Evolutionary conservation across 2,329 filamentous ascomycete species (phyloP).

Genomic region (Lecanicillium sp.): DNA sequence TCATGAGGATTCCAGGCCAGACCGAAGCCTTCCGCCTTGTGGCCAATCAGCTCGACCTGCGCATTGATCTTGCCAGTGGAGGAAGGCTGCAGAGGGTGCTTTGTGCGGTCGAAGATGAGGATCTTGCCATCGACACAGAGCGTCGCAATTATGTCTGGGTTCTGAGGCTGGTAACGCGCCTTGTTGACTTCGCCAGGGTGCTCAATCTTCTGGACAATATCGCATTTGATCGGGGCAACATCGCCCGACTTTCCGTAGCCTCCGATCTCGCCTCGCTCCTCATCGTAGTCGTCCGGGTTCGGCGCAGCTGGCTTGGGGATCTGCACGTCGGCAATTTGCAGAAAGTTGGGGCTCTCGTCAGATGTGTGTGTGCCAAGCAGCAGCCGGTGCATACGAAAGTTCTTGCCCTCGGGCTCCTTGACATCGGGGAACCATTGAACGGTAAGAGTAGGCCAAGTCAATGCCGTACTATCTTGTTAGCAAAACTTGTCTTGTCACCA

Average conservation of each 20-base stretch:
- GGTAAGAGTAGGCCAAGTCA: slow-evolving; percentile 96
- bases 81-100: slow-evolving; percentile 74
- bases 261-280: slow-evolving; percentile 86
- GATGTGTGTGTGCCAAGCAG: slow-evolving; percentile 94
- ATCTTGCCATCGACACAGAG: slow-evolving; percentile 83
- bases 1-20: slow-evolving; percentile 86
- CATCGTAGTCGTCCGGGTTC: slow-evolving; percentile 81
- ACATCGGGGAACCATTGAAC: slow-evolving; percentile 98
- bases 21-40: slow-evolving; percentile 85
- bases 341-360: slow-evolving; percentile 76
- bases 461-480: slow-evolving; percentile 58
- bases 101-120: slow-evolving; percentile 92
- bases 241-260: slow-evolving; percentile 76
- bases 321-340: slow-evolving; percentile 91
- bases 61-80: slow-evolving; percentile 60
- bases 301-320: slow-evolving; percentile 73
- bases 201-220: slow-evolving; percentile 91
- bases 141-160: slow-evolving; percentile 92
- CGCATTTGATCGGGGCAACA: slow-evolving; percentile 72
- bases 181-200: slow-evolving; percentile 98
- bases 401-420: slow-evolving; percentile 79
- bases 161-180: slow-evolving; percentile 94
- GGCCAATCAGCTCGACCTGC: slow-evolving; percentile 79
- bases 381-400: slow-evolving; percentile 80
- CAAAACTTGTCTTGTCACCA: no score